Conservation (phyloP, 345 rosid genomes). For the Linum usitatissimum region DNA sequence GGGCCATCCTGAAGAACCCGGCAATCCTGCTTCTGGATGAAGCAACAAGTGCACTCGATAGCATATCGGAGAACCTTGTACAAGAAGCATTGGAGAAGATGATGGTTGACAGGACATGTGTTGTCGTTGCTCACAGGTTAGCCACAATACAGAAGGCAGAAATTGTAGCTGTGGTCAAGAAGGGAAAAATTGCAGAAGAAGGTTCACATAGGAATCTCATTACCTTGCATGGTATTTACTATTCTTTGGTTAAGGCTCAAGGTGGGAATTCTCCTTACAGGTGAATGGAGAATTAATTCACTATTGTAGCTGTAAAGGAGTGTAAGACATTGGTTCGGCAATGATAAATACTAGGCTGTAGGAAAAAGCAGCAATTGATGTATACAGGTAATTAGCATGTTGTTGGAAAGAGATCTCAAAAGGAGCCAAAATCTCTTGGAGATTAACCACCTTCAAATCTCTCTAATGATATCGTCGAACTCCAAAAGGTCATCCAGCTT, state of each 20-base stretch:
- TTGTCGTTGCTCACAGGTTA: slow-evolving; percentile 34
- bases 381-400: too few relatives aligned
- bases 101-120: slow-evolving; percentile 32
- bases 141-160: slow-evolving; percentile 32
- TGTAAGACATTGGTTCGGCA: neutral
- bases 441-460: too few relatives aligned
- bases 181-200: slow-evolving; percentile 31
- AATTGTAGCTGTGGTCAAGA: slow-evolving; percentile 26
- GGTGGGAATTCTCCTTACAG: slow-evolving; percentile 16
- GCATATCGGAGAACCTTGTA: slow-evolving; percentile 25
- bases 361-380: too few relatives aligned
- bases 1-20: slow-evolving; percentile 28
- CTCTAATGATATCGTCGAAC: too few relatives aligned
- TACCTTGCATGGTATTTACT: slow-evolving; percentile 20
- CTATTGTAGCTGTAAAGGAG: neutral
- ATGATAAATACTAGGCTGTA: too few relatives aligned
- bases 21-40: slow-evolving; percentile 31
- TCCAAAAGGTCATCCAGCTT: too few relatives aligned
- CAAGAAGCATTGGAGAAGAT: slow-evolving; percentile 36
- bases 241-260: slow-evolving; percentile 29
- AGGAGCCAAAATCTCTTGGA: too few relatives aligned
- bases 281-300: neutral
- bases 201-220: slow-evolving; percentile 30
- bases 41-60: slow-evolving; percentile 37
- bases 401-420: too few relatives aligned